Base-by-base conservation (phyloP, 306 rosid species). In the Cucumis melo region DNA sequence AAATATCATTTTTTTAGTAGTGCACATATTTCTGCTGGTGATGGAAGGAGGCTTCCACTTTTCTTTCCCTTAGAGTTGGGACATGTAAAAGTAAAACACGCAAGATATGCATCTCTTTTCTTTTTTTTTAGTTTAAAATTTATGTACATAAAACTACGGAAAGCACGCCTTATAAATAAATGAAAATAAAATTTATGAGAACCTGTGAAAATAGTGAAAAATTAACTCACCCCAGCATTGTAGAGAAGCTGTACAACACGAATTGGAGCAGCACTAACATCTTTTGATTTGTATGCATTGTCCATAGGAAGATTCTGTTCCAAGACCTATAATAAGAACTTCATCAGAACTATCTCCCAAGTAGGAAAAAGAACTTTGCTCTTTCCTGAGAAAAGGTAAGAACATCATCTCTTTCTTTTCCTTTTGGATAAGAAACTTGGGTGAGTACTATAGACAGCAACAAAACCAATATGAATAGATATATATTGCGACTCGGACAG, bases 301-400 rank as follows among this genome's bases (percentile, higher is more conserved):
- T 90, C 97, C 91, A 94, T 73, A 19, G 99, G 99, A 80, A 94
- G 99, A 84, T 94, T 94, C 89, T 86, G 82, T 87, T 90, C 97
- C 91, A 94, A 83, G 73, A 91, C 87, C 97, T 92, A 80, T 76
- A 74, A 70, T 27, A 80, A 34, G 46, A 88, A 34, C 54, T 58
- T 48, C 58, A 23, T 78, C 79, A 79, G 19, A 62, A 78, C 73
- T 36, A 12, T 63, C 78, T 57, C 19, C 34, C 62, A 54, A 63
- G 36, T 63, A 66, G 74, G 29, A 12, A n/a, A 57, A 70, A 20
- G n/a, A 54, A 53, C 36, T 77, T 74, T 53, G 3, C 36, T 74
- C 63, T 55, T 74, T 20, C 65, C 55, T 14, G 7, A 23, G 21
- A 55, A 74, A 55, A 44, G 21, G n/a, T 66, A n/a, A 56, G 53